Conservation (phyloP, 805 yeast genomes). For the Sugiyamaella floridensis region DNA sequence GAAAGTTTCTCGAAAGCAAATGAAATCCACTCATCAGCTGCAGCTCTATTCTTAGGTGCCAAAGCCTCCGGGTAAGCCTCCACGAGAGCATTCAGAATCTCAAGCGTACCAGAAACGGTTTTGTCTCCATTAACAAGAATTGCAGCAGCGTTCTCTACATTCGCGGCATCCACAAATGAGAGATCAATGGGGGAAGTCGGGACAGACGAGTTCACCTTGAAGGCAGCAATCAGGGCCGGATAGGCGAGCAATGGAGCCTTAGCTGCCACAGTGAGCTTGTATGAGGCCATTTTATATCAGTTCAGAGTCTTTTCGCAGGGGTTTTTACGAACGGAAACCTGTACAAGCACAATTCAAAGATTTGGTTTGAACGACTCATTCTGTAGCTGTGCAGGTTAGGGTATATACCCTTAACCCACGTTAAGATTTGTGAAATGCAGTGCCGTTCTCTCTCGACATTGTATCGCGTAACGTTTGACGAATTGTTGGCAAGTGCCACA, state of each 20-base stretch:
- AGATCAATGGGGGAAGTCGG: slow-evolving; percentile 44
- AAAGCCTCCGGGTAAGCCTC: slow-evolving; percentile 10
- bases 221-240: slow-evolving; percentile 69
- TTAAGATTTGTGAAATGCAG: not conserved
- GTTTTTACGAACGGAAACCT: no score
- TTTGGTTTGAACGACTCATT: not conserved
- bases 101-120: slow-evolving; percentile 32
- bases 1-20: slow-evolving; percentile 62
- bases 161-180: slow-evolving; percentile 67
- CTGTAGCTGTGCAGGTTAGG: not conserved
- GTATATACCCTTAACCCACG: not conserved
- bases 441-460: not conserved
- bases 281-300: slow-evolving; percentile 6
- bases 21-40: slow-evolving; percentile 48
- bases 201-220: slow-evolving; percentile 51
- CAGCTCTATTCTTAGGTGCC: slow-evolving; percentile 24
- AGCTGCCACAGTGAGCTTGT: slow-evolving; percentile 60
- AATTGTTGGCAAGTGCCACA: not conserved
- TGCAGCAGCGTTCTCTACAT: slow-evolving; percentile 43
- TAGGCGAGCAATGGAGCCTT: slow-evolving; percentile 83
- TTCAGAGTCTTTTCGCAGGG: no score
- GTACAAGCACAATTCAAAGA: no score
- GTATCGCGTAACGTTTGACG: not conserved
- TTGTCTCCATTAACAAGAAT: slow-evolving; percentile 23
- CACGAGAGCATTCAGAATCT: slow-evolving; percentile 42